These are phyloP conservation scores for Geoglossum glabrum DNA, from an alignment of 495 filamentous ascomycete genomes.

Conservation along the genomic window DNA sequence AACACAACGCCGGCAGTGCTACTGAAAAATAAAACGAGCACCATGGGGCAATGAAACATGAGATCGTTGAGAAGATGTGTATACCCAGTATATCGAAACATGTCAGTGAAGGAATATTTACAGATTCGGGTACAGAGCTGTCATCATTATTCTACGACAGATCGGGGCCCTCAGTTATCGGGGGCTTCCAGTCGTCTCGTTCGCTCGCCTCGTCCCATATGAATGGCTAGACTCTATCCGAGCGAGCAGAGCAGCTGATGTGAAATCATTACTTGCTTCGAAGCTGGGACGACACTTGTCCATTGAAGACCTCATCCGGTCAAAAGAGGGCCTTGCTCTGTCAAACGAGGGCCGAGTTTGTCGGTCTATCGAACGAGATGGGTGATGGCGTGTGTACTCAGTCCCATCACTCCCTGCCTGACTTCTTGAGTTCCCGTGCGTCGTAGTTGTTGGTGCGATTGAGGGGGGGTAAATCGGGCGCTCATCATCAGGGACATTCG, in stretches of 20 bases:
- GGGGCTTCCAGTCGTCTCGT: not conserved
- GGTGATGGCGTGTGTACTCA: slow-evolving; percentile 58
- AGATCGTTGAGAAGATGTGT: not conserved
- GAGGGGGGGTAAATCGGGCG: slow-evolving; percentile 85
- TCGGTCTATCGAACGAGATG: slow-evolving; percentile 22
- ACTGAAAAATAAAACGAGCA: not conserved
- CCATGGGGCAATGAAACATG: not conserved
- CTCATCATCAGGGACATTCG: slow-evolving; percentile 56
- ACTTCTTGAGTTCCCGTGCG: slow-evolving; percentile 54
- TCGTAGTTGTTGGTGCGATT: slow-evolving; percentile 49
- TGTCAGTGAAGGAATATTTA: not conserved
- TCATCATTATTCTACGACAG: not conserved
- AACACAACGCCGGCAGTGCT: slow-evolving; percentile 1
- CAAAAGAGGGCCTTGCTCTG: slow-evolving; percentile 47
- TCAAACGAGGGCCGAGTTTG: slow-evolving; percentile 42
- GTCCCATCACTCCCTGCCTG: slow-evolving; percentile 89
- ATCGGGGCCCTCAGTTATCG: not conserved
- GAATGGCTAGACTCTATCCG: slow-evolving; percentile 60
- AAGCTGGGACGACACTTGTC: slow-evolving; percentile 60
- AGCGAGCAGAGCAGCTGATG: slow-evolving; percentile 62
- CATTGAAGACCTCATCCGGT: slow-evolving; percentile 54
- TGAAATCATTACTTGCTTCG: slow-evolving; percentile 76
- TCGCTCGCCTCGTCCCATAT: not conserved
- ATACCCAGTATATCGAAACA: not conserved
- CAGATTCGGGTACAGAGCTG: not conserved